Conservation (phyloP, 768 basidiomycete genomes). For the Leccinum disarticulatum region DNA sequence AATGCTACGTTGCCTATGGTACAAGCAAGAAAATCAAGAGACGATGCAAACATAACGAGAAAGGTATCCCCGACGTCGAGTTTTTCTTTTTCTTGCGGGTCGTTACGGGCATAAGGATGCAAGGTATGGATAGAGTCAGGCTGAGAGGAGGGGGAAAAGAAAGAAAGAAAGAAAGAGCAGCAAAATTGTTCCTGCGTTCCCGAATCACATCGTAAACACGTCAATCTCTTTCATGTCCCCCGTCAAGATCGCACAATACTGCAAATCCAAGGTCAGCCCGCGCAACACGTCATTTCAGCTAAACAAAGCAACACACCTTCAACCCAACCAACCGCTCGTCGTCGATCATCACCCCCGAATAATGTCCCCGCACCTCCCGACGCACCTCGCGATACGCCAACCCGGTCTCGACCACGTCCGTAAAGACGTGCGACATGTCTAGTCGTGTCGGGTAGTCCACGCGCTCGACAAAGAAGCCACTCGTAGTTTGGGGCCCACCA, state of each 20-base stretch:
- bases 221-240: constrained; percentile 35
- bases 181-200: not conserved
- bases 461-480: not conserved
- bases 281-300: not conserved
- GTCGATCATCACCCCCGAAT: constrained; percentile 44
- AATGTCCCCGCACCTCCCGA: constrained; percentile 25
- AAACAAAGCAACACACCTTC: constrained; percentile 29
- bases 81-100: not conserved
- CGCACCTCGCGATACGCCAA: constrained; percentile 34
- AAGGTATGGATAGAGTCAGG: not conserved
- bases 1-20: not conserved
- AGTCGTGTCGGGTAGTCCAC: constrained; percentile 14
- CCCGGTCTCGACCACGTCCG: constrained; percentile 23
- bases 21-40: not conserved
- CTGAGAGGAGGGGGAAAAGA: not conserved
- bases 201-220: constrained; percentile 32
- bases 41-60: not conserved
- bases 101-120: not conserved
- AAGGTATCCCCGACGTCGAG: not conserved
- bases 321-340: constrained; percentile 42
- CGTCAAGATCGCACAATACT: constrained; percentile 29
- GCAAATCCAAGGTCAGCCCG: not conserved
- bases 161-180: not conserved
- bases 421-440: constrained; percentile 23
- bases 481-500: not conserved